Evolutionary conservation across 2,329 filamentous ascomycete species (phyloP), one percentile per base, ranked within the genome.

Genomic region (Trichoderma sp.): DNA sequence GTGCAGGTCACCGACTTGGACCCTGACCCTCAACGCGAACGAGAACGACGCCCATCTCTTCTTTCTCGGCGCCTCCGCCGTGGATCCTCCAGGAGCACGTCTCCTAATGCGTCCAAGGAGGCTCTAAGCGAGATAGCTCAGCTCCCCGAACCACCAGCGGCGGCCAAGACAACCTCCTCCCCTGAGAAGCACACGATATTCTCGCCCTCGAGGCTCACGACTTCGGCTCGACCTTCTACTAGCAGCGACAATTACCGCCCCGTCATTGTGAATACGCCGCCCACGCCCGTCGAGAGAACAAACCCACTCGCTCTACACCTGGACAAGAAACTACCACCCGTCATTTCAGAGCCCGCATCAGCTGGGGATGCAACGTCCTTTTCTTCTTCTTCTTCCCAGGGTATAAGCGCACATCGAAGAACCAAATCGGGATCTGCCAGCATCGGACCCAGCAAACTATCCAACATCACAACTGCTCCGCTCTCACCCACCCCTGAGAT

Each of bases 391-490:
- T 84, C 88, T 53, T 50, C 90, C 75, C 90, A 88, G 77, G 91
- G 88, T 77, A 93, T 93, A 88, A 93, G 91, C 82, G 88, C 91
- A 71, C 92, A 95, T 73, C 81, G 85, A 77, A 84, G 87, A 75
- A 80, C 79, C 73, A 84, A 85, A 77, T 86, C 89, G 85, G 83
- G 83, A 77, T 88, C 87, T 73, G 82, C 81, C 73, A 86, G 81
- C 71, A 82, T 90, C 74, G 87, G 87, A 57, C 95, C 94, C 36
- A 98, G 94, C 86, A 98, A 97, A 82, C 87, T 98, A 47, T 97
- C 95, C 36, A 94, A 88, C 74, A 90, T 90, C 64, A 90, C 90
- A 74, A 86, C 88, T 69, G 89, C 88, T 17, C 92, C 94, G 9
- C 84, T 96, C 67, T 93, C 94, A 3, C 93, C 94, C 8, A 92